These are phyloP conservation scores for Lepraria neglecta DNA, from an alignment of 495 filamentous ascomycete genomes.

Conservation along the genomic window DNA sequence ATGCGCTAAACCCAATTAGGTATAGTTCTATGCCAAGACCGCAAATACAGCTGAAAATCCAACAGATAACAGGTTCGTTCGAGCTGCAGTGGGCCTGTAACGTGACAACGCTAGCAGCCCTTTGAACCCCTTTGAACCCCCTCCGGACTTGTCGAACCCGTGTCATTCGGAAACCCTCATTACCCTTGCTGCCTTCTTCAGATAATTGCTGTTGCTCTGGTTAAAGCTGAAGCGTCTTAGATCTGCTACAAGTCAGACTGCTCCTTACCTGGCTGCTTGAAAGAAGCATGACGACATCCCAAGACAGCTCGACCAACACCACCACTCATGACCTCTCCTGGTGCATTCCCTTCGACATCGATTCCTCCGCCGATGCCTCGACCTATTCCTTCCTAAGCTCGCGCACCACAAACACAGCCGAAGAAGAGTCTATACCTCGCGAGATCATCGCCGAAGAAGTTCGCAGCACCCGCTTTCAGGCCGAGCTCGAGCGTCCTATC, in stretches of 20 bases:
- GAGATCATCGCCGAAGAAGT: background rate
- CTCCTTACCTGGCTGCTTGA: constrained; percentile 1
- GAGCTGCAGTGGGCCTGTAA: background rate
- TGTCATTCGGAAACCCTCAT: background rate
- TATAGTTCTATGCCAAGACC: too few species aligned
- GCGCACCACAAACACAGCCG: background rate
- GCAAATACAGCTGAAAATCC: too few species aligned
- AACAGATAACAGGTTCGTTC: background rate
- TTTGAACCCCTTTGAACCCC: too few species aligned
- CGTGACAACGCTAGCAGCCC: constrained; percentile 4
- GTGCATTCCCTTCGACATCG: constrained; percentile 7
- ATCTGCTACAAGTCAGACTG: constrained; percentile 2
- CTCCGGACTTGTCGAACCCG: constrained; percentile 1
- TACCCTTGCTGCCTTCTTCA: constrained; percentile 1
- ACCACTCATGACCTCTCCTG: constrained; percentile 6
- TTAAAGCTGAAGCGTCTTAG: constrained; percentile 1
- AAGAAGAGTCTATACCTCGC: constrained; percentile 1
- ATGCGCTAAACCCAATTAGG: too few species aligned
- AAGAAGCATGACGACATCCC: constrained; percentile 6
- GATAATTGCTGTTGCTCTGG: constrained; percentile 5
- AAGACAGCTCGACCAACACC: constrained; percentile 2
- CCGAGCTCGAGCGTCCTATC: constrained; percentile 7
- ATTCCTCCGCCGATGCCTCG: constrained; percentile 4
- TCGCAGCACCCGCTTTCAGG: constrained; percentile 1
- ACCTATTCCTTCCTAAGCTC: background rate